Conservation (phyloP, 306 rosid genomes). For the Begonia masoniana region DNA sequence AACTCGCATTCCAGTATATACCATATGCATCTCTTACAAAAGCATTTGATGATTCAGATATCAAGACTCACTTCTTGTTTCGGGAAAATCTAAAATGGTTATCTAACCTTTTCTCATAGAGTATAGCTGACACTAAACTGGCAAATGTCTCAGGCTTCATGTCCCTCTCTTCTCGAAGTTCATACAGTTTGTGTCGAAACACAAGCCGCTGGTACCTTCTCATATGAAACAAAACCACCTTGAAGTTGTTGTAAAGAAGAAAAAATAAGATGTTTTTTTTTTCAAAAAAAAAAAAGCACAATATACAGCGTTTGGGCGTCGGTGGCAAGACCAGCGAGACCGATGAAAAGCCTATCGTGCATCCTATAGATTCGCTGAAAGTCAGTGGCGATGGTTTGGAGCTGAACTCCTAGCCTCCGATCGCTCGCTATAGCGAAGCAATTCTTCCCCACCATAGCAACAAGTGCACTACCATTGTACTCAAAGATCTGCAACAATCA, state of each 20-base stretch:
- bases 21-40: too few species aligned
- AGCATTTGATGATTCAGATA: not conserved
- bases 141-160: constrained; percentile 96
- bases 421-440: constrained; percentile 97
- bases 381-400: constrained; percentile 89
- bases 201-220: constrained; percentile 66
- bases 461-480: constrained; percentile 91
- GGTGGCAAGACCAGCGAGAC: constrained; percentile 90
- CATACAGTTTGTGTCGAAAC: constrained; percentile 75
- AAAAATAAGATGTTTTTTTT: not conserved
- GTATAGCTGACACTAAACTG: constrained; percentile 69
- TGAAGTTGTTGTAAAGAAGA: not conserved
- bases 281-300: not conserved
- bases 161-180: constrained; percentile 84
- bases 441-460: constrained; percentile 97
- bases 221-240: not conserved
- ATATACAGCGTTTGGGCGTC: constrained; percentile 88
- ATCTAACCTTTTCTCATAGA: constrained; percentile 71
- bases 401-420: constrained; percentile 95
- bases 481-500: constrained; percentile 50
- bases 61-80: not conserved
- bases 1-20: too few species aligned
- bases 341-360: constrained; percentile 69
- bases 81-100: not conserved
- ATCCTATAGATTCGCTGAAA: constrained; percentile 69